phyloP scores from a whole-genome alignment of 1,139 yeast genomes.

The Meyerozyma sp. region DNA sequence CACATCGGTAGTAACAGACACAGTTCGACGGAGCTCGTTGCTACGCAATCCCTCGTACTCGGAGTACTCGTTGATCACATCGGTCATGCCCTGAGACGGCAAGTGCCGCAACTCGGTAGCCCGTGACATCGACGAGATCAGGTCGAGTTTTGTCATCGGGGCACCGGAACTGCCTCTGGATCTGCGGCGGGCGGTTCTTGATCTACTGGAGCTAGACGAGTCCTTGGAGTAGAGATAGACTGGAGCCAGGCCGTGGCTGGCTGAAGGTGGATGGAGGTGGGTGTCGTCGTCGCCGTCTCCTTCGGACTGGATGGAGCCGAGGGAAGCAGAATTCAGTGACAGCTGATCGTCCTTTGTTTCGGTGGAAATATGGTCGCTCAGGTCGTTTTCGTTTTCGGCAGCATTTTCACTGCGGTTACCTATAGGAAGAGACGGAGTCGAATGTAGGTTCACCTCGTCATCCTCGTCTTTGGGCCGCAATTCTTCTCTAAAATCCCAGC shows the following conservation, averaged over 20 bases:
- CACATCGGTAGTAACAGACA: slow-evolving; percentile 2
- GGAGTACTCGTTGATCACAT: slow-evolving; percentile 59
- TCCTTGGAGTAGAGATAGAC: background rate
- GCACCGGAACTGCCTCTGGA: background rate
- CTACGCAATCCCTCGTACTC: slow-evolving; percentile 36
- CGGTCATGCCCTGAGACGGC: slow-evolving; percentile 49
- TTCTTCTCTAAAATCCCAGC: slow-evolving; percentile 56
- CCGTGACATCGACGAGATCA: slow-evolving; percentile 18
- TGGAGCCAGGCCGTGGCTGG: background rate
- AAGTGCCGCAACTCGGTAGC: slow-evolving; percentile 34
- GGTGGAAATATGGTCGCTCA: background rate
- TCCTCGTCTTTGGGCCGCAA: slow-evolving; percentile 8
- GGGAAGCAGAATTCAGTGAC: background rate
- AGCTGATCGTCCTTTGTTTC: background rate
- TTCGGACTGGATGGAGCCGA: background rate
- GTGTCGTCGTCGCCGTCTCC: background rate
- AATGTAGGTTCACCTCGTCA: slow-evolving; percentile 6
- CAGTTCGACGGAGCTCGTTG: slow-evolving; percentile 4
- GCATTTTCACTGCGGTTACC: background rate
- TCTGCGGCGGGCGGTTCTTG: background rate
- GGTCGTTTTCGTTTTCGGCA: background rate
- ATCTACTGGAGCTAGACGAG: background rate
- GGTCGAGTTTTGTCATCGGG: slow-evolving; percentile 6
- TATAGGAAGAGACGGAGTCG: background rate
- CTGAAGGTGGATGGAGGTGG: background rate